Evolutionary conservation across 768 basidiomycete species (phyloP).

Genomic region (Leccinum truebloodii): DNA sequence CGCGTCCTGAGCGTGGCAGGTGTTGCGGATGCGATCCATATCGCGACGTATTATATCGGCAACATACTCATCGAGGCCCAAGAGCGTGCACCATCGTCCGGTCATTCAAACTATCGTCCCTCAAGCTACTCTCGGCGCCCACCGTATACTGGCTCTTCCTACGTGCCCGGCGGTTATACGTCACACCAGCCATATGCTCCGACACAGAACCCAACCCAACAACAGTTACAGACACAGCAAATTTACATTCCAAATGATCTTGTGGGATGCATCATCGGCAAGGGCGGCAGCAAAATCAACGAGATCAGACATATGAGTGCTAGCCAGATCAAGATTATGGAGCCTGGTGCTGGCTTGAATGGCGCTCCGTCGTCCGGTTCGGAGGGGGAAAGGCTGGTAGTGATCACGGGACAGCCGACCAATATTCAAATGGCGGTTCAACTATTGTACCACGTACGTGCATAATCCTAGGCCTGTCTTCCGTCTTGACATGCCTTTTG

Average conservation of each 20-base stretch:
- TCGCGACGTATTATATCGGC: slow-evolving; percentile 98
- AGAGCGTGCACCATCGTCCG: slow-evolving; percentile 74
- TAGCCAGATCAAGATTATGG: slow-evolving; percentile 98
- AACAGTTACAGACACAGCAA: slow-evolving; percentile 91
- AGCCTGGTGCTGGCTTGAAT: slow-evolving; percentile 82
- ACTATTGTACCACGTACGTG: slow-evolving; percentile 78
- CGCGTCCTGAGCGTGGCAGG: slow-evolving; percentile 97
- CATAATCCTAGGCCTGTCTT: background rate
- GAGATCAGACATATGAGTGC: slow-evolving; percentile 95
- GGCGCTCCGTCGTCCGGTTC: slow-evolving; percentile 72
- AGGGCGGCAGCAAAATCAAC: slow-evolving; percentile 98
- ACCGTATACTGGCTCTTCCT: slow-evolving; percentile 57
- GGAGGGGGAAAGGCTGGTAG: slow-evolving; percentile 90
- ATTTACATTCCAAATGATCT: slow-evolving; percentile 98
- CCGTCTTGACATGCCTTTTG: slow-evolving; percentile 11
- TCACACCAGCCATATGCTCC: slow-evolving; percentile 45
- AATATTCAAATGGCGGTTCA: slow-evolving; percentile 98
- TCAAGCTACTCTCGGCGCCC: slow-evolving; percentile 55
- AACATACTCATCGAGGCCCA: slow-evolving; percentile 95
- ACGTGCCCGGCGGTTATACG: slow-evolving; percentile 70
- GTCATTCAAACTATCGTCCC: slow-evolving; percentile 62
- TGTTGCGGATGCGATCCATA: slow-evolving; percentile 98
- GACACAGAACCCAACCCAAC: slow-evolving; percentile 61
- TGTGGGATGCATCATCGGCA: slow-evolving; percentile 97
- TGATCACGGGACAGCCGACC: slow-evolving; percentile 92